Base-by-base conservation (phyloP, 768 basidiomycete genomes). In the Neoboletus subvelutipes region DNA sequence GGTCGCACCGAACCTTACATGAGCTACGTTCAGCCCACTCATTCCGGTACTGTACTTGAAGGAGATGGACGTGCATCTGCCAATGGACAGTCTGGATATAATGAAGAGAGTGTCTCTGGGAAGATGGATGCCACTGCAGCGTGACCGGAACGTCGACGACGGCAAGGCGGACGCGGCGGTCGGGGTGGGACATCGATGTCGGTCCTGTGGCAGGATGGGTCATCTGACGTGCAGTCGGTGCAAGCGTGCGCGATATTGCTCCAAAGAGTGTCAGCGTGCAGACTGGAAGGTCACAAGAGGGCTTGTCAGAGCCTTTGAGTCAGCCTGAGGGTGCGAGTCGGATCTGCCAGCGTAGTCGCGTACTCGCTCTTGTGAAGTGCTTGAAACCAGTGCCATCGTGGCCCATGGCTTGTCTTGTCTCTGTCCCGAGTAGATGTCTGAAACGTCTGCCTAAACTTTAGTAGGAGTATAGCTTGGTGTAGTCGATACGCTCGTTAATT, bases 1-100 rank as follows among this genome's bases (percentile, higher is more conserved):
- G 55, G 80, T 50, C 70, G 74, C 33, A 24, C 76, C 76, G 4
- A 76, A 76, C 56, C 76, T 76, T 7, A 83, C 79, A 0, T 69
- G 83, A n/a, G 71, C 81, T 3, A 84, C 81, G 0, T 67, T 87
- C 15, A 74, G 77, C 5, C 85, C 82, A 0, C 65, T 86, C 5
- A 85, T 85, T 53, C 70, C 80, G 0, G 77, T 80, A 7, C 72
- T 81, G 5, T 82, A 79, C 59, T 56, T 82, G 61, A 77, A 81
- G 58, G 70, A 61, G 34, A 50, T 42, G 36, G 45, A 52, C 18
- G 24, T 54, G 4, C 56, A 54, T 18, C 7, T 18, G n/a, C n/a
- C n/a, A n/a, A n/a, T n/a, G 8, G 47, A 29, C 0, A 50, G 15
- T 11, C 15, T 6, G 9, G 24, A 0, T 5, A 29, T 6, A 17